Evolutionary conservation across 495 filamentous ascomycete genomes (phyloP).

Genomic region (Hapsidospora chrysogenum): DNA sequence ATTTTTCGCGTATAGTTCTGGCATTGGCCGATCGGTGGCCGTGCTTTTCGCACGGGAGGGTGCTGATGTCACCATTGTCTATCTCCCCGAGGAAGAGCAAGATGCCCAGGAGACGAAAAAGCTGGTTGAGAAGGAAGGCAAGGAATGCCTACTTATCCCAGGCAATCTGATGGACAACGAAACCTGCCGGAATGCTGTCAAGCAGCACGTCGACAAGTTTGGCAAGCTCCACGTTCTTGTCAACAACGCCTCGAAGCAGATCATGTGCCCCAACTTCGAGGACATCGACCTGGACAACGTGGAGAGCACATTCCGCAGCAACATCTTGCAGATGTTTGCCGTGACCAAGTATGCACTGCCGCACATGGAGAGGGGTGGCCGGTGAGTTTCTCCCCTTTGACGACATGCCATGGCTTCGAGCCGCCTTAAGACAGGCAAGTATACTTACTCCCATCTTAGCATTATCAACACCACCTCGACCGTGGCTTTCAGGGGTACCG

Average conservation of each 20-base stretch:
- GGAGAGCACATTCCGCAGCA: slow-evolving; percentile 36
- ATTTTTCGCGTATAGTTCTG: slow-evolving; percentile 21
- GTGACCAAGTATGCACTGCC: slow-evolving; percentile 41
- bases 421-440: no score
- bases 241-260: slow-evolving; percentile 45
- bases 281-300: slow-evolving; percentile 33
- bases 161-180: slow-evolving; percentile 31
- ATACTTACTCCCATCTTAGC: no score
- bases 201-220: slow-evolving; percentile 31
- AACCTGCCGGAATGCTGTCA: slow-evolving; percentile 28
- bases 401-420: no score
- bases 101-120: slow-evolving; percentile 37
- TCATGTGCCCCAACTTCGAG: slow-evolving; percentile 30
- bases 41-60: slow-evolving; percentile 40
- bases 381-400: slow-evolving; percentile 8
- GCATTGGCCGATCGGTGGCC: slow-evolving; percentile 36
- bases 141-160: slow-evolving; percentile 26
- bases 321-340: slow-evolving; percentile 46
- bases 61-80: slow-evolving; percentile 35
- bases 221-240: slow-evolving; percentile 37
- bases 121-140: slow-evolving; percentile 28
- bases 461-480: slow-evolving; percentile 47
- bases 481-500: slow-evolving; percentile 35
- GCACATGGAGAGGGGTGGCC: slow-evolving; percentile 35
- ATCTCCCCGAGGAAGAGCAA: slow-evolving; percentile 34